phyloP scores from a whole-genome alignment of 768 basidiomycete genomes.

The Mycena amicta region DNA sequence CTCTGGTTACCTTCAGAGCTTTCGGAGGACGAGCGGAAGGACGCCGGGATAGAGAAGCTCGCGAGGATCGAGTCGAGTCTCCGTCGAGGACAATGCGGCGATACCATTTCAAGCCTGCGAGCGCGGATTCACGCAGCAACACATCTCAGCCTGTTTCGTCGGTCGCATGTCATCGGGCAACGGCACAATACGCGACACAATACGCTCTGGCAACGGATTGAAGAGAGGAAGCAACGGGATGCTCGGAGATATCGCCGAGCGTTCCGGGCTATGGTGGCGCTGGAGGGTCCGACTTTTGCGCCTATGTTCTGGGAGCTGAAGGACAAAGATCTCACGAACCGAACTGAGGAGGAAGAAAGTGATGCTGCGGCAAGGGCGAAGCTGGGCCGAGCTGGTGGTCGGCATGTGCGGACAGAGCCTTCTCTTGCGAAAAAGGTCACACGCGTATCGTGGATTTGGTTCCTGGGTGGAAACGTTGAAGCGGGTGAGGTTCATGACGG shows the following conservation, averaged over 20 bases:
- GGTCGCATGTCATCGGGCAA: slow-evolving; percentile 6
- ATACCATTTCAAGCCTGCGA: not conserved
- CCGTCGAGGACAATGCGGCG: slow-evolving; percentile 1
- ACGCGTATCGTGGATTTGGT: slow-evolving; percentile 16
- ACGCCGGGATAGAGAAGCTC: not conserved
- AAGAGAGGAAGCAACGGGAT: not conserved
- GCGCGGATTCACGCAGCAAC: slow-evolving; percentile 4
- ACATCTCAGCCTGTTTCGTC: slow-evolving; percentile 3
- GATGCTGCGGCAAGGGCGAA: slow-evolving; percentile 3
- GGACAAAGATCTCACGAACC: not conserved
- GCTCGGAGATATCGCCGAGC: slow-evolving; percentile 6
- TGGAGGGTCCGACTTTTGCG: not conserved
- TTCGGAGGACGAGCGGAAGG: not conserved
- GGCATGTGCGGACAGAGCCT: not conserved
- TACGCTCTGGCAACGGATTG: slow-evolving; percentile 1
- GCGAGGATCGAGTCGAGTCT: slow-evolving; percentile 1
- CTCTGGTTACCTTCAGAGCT: slow-evolving; percentile 12
- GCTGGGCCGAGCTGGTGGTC: not conserved
- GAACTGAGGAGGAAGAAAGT: slow-evolving; percentile 1
- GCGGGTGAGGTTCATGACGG: slow-evolving; percentile 12
- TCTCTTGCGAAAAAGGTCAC: not conserved
- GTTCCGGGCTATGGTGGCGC: not conserved
- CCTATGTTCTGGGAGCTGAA: not conserved
- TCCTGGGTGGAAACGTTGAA: not conserved
- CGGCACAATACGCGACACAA: not conserved